A percentile compares a stretch with the other conserved stretches of the same genome.
phyloP scores from a whole-genome alignment of 441 rosid species.

The Raphanus hybrid region DNA sequence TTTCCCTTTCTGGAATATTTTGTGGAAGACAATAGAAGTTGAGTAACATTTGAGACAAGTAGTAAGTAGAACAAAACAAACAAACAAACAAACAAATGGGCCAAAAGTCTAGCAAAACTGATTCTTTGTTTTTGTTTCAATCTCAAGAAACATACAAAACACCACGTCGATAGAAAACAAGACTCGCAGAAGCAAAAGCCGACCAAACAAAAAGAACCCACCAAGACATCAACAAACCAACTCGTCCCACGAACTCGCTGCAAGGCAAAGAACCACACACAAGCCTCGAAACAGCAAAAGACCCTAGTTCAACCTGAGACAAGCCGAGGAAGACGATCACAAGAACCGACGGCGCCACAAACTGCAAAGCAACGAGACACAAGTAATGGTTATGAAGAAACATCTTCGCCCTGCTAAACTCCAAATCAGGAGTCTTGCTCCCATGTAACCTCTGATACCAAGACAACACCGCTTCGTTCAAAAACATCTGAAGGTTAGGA shows the following conservation, averaged over 20 bases:
- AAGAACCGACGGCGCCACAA: constrained; percentile 64
- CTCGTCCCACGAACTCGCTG: constrained; percentile 53
- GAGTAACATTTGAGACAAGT: constrained; percentile 4
- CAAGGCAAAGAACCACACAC: constrained; percentile 62
- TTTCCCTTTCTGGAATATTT: constrained; percentile 4
- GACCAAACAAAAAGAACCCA: constrained; percentile 83
- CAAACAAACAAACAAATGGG: constrained; percentile 28
- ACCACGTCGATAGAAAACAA: constrained; percentile 71
- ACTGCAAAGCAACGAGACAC: constrained; percentile 79
- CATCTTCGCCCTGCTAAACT: constrained; percentile 89
- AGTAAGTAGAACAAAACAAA: constrained; percentile 13
- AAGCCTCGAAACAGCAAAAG: constrained; percentile 46
- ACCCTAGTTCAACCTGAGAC: constrained; percentile 59
- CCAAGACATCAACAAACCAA: constrained; percentile 81
- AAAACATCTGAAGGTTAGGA: constrained; percentile 80
- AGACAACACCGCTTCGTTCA: constrained; percentile 88
- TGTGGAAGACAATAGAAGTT: constrained; percentile 5
- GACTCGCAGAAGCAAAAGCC: constrained; percentile 58
- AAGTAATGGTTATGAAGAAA: constrained; percentile 89
- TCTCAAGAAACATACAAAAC: constrained; percentile 67
- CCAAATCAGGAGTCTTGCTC: constrained; percentile 84
- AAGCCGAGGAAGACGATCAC: constrained; percentile 68
- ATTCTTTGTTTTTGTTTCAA: constrained; percentile 17
- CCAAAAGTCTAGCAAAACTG: constrained; percentile 37
- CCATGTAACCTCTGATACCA: constrained; percentile 96